Conservation (phyloP, 2,329 filamentous ascomycete species). For the Talaromyces funiculosus region DNA sequence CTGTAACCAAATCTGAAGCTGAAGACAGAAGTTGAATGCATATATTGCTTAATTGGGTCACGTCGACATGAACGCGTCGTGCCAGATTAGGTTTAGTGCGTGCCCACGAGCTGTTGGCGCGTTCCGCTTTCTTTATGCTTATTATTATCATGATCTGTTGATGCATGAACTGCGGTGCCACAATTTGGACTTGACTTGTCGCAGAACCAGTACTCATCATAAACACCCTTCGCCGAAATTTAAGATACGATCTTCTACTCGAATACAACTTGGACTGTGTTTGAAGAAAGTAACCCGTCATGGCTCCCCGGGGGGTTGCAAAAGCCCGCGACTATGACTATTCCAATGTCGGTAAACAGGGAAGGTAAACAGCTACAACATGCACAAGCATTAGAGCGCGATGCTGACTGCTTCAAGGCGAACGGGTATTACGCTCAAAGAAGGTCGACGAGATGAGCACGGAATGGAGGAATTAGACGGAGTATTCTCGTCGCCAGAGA, state of each 20-base stretch:
- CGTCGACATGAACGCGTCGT: conserved; percentile 27
- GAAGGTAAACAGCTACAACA: conserved; percentile 35
- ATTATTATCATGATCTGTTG: neutral
- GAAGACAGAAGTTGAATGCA: neutral
- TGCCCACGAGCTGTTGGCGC: neutral
- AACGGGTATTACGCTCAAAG: conserved; percentile 77
- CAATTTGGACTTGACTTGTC: neutral
- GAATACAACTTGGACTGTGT: neutral
- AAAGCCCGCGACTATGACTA: conserved; percentile 45
- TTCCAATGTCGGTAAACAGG: conserved; percentile 43
- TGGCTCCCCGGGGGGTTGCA: conserved; percentile 35
- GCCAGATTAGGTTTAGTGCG: conserved; percentile 31
- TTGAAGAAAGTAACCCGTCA: conserved; percentile 14
- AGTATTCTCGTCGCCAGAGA: conserved; percentile 82
- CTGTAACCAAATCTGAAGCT: neutral
- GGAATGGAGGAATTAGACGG: conserved; percentile 83
- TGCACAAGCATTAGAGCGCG: neutral
- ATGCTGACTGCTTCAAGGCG: conserved; percentile 54
- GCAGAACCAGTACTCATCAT: neutral
- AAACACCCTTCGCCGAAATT: too few relatives aligned
- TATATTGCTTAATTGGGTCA: conserved; percentile 1
- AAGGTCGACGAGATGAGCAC: conserved; percentile 81
- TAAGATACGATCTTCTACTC: neutral
- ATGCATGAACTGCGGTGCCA: neutral
- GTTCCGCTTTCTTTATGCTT: neutral